phyloP scores from a whole-genome alignment of 192 early-diverging fungal species.

The Coemansia sp. region DNA sequence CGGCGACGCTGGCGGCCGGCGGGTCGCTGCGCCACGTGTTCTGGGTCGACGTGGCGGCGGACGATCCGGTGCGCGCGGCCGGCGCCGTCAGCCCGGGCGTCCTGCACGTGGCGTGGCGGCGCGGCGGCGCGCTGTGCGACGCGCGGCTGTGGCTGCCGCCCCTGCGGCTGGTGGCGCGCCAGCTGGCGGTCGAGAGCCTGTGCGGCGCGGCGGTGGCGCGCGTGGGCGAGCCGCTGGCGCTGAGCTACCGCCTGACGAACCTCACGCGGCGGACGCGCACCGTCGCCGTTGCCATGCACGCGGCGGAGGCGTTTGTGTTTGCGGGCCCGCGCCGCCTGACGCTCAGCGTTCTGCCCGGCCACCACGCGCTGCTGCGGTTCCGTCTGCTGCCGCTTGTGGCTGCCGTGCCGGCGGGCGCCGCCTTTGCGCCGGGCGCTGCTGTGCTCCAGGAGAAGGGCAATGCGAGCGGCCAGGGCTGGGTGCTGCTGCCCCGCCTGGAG shows the following conservation, averaged over 20 bases:
- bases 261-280: slow-evolving; percentile 16
- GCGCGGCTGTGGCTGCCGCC: slow-evolving; percentile 37
- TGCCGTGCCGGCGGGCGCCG: neutral
- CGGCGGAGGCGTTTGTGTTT: slow-evolving; percentile 43
- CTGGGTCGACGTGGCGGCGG: slow-evolving; percentile 31
- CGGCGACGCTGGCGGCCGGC: neutral
- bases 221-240: slow-evolving; percentile 26
- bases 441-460: slow-evolving; percentile 12
- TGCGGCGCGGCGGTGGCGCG: slow-evolving; percentile 9
- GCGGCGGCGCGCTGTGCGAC: too few relatives aligned
- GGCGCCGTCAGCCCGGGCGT: slow-evolving; percentile 16
- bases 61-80: slow-evolving; percentile 32
- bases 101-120: slow-evolving; percentile 32
- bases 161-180: slow-evolving; percentile 15
- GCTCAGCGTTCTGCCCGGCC: slow-evolving; percentile 27
- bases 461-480: slow-evolving; percentile 26
- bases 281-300: slow-evolving; percentile 36
- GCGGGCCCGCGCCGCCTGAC: slow-evolving; percentile 29
- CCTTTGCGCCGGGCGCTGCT: neutral
- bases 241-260: slow-evolving; percentile 35
- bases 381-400: slow-evolving; percentile 26
- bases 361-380: slow-evolving; percentile 17
- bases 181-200: slow-evolving; percentile 21
- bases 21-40: slow-evolving; percentile 24
- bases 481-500: slow-evolving; percentile 35